Percentiles rank a stretch among this genome's conserved stretches.
Evolutionary conservation across 2,329 filamentous ascomycete species (phyloP).

Genomic region (Berkeleyomyces rouxiae): DNA sequence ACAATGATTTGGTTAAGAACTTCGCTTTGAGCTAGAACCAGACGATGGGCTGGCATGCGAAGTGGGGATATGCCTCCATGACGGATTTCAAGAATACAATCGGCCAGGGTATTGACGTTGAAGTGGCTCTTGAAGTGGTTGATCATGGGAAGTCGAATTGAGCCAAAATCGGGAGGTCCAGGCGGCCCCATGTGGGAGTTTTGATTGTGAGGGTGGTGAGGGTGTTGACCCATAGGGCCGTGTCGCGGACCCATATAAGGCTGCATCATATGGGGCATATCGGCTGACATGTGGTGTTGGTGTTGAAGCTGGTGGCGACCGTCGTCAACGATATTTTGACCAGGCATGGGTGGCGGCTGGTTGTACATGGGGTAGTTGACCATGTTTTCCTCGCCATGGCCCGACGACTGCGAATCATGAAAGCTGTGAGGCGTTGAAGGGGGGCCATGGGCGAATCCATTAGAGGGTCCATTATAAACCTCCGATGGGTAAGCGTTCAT

Average conservation of each 20-base stretch:
- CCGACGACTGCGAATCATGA: conserved; percentile 43
- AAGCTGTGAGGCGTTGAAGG: conserved; percentile 42
- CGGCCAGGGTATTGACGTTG: conserved; percentile 23
- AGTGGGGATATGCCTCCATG: conserved; percentile 23
- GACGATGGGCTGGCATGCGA: conserved; percentile 35
- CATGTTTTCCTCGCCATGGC: conserved; percentile 27
- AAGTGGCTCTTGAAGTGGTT: conserved; percentile 21
- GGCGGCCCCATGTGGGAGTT: conserved; percentile 19
- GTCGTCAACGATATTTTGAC: conserved; percentile 18
- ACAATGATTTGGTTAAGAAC: conserved; percentile 21
- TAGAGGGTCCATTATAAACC: conserved; percentile 6
- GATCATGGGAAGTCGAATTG: conserved; percentile 30
- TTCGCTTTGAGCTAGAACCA: conserved; percentile 37
- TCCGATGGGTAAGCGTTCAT: conserved; percentile 18
- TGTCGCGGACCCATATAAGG: conserved; percentile 19
- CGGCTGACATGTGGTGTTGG: conserved; percentile 15
- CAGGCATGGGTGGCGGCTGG: conserved; percentile 14
- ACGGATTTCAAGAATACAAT: conserved; percentile 28
- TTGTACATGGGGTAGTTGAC: conserved; percentile 8
- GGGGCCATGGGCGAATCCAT: conserved; percentile 24
- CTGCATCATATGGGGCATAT: conserved; percentile 22
- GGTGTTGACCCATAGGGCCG: conserved; percentile 18
- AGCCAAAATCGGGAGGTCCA: conserved; percentile 27
- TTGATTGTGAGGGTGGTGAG: conserved; percentile 15
- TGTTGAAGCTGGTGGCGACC: conserved; percentile 15